These are phyloP conservation scores for Chalciporus sp. DNA, from an alignment of 1,284 basidiomycete genomes.

Conservation along the genomic window DNA sequence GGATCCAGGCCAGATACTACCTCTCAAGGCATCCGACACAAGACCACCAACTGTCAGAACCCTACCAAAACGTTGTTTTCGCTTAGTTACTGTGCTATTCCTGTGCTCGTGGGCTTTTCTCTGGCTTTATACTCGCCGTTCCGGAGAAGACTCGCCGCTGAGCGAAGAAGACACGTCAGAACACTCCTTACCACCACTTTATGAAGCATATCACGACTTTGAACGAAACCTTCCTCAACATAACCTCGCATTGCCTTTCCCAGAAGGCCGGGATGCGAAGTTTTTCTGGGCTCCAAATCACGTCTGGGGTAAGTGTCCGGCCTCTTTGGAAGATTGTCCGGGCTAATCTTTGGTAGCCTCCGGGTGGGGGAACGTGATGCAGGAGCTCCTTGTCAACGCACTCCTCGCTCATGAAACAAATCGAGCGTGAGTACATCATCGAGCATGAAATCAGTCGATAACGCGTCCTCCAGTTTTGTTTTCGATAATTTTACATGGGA, in stretches of 20 bases:
- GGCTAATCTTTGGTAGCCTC: constrained; percentile 32
- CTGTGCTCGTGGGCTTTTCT: constrained; percentile 18
- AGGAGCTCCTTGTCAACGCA: constrained; percentile 54
- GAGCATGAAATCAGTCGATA: background rate
- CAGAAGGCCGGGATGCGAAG: constrained; percentile 45
- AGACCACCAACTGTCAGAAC: constrained; percentile 2
- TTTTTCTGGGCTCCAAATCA: constrained; percentile 56
- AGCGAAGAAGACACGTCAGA: constrained; percentile 2
- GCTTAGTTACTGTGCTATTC: constrained; percentile 22
- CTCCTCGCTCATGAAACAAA: constrained; percentile 49
- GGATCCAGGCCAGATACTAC: constrained; percentile 19
- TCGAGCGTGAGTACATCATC: constrained; percentile 43
- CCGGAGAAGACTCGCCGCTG: background rate
- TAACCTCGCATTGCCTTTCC: constrained; percentile 40
- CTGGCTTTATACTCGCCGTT: constrained; percentile 18
- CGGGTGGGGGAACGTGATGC: constrained; percentile 63
- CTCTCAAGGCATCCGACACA: constrained; percentile 17
- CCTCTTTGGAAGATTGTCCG: background rate
- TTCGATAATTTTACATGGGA: constrained; percentile 47
- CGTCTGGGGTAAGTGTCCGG: constrained; percentile 37
- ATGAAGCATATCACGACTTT: constrained; percentile 44
- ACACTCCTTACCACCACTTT: constrained; percentile 45
- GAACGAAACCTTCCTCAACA: constrained; percentile 52
- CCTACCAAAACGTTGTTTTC: constrained; percentile 17
- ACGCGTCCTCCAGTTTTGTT: constrained; percentile 36